phyloP scores from a whole-genome alignment of 2,329 filamentous ascomycete genomes.

The Colletotrichum acutatum region DNA sequence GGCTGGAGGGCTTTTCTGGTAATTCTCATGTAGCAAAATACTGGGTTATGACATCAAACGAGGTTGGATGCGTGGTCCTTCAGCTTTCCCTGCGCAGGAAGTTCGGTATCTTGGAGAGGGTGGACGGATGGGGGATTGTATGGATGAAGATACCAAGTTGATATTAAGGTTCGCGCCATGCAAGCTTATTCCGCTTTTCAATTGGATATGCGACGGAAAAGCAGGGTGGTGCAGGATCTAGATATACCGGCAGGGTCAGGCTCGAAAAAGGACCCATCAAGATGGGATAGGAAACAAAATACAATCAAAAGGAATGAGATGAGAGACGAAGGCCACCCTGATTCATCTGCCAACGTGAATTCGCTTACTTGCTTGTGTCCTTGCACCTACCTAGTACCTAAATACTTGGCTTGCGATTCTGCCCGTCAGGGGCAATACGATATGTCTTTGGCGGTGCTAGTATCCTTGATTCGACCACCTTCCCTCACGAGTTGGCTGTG shows the following conservation, averaged over 20 bases:
- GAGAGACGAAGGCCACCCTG: background rate
- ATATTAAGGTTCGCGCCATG: background rate
- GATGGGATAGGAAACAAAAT: background rate
- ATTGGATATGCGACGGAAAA: background rate
- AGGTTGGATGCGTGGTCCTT: background rate
- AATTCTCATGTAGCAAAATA: background rate
- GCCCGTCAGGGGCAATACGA: too few relatives aligned
- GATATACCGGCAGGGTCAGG: background rate
- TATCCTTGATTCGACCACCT: too few relatives aligned
- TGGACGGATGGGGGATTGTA: too few relatives aligned
- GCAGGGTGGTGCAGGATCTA: background rate
- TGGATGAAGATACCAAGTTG: background rate
- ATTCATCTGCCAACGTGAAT: background rate
- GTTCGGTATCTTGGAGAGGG: background rate
- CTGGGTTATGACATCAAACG: background rate
- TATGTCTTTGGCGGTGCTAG: too few relatives aligned
- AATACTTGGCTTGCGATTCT: too few relatives aligned
- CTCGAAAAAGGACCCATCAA: background rate
- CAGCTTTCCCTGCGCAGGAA: slow-evolving; percentile 17
- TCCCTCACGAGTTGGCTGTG: too few relatives aligned
- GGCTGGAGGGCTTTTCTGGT: background rate
- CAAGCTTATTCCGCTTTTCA: background rate
- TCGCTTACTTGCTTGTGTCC: background rate
- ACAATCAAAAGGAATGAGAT: background rate
- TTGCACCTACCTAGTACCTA: too few relatives aligned